Evolutionary conservation across 192 early-diverging fungal species (phyloP).

Genomic region (Phlyctochytrium arcticum): DNA sequence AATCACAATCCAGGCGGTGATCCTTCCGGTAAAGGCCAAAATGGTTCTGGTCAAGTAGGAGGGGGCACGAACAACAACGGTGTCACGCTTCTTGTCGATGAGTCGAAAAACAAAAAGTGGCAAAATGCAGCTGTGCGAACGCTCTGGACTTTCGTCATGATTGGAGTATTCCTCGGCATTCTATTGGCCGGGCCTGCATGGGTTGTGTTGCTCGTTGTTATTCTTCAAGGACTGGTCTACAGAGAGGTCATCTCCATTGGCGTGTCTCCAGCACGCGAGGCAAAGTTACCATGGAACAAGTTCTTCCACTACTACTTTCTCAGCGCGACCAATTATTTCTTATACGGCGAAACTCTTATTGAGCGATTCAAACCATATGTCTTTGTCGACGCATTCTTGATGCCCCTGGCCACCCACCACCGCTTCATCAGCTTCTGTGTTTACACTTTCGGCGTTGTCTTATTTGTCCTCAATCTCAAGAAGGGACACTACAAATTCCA

Average conservation of each 20-base stretch:
- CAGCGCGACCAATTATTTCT: slow-evolving; percentile 83
- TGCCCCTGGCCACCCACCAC: slow-evolving; percentile 87
- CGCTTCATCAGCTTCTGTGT: slow-evolving; percentile 89
- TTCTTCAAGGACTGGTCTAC: slow-evolving; percentile 83
- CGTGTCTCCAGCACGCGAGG: slow-evolving; percentile 73
- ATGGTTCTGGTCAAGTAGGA: neutral
- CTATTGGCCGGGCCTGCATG: slow-evolving; percentile 68
- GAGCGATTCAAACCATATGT: slow-evolving; percentile 81
- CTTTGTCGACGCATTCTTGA: slow-evolving; percentile 78
- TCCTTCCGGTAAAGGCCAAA: too few relatives aligned
- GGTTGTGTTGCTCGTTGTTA: slow-evolving; percentile 80
- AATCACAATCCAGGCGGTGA: too few relatives aligned
- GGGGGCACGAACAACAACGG: neutral
- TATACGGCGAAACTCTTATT: slow-evolving; percentile 92
- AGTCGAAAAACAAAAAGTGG: slow-evolving; percentile 30
- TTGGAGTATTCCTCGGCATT: slow-evolving; percentile 69
- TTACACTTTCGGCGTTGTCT: slow-evolving; percentile 84
- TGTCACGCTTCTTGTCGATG: slow-evolving; percentile 27
- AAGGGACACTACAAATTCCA: slow-evolving; percentile 94
- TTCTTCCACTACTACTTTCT: slow-evolving; percentile 95
- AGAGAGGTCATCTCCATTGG: slow-evolving; percentile 91
- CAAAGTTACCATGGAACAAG: slow-evolving; percentile 82
- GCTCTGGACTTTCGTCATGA: slow-evolving; percentile 86
- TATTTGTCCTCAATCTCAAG: slow-evolving; percentile 90
- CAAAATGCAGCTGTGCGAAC: slow-evolving; percentile 72